These are phyloP conservation scores for Wickerhamiella parazyma DNA, from an alignment of 805 yeast genomes.

Conservation along the genomic window DNA sequence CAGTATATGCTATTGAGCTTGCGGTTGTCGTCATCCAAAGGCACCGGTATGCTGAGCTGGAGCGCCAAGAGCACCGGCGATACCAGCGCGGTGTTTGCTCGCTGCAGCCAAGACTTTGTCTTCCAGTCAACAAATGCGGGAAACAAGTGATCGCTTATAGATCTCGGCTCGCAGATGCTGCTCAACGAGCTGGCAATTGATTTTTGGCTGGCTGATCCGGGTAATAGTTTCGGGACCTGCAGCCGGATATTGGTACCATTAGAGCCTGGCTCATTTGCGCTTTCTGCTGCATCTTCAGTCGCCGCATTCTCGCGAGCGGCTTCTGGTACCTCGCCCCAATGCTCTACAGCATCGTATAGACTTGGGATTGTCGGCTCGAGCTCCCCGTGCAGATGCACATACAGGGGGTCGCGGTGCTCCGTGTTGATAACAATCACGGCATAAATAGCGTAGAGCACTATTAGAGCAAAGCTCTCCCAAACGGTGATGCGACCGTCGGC, in stretches of 20 bases:
- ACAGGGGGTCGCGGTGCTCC: neutral
- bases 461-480: constrained; percentile 45
- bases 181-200: neutral
- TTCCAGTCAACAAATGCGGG: constrained; percentile 22
- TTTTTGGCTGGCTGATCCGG: neutral
- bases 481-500: constrained; percentile 41
- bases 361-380: neutral
- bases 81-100: constrained; percentile 20
- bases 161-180: neutral
- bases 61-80: constrained; percentile 25
- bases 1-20: constrained; percentile 3
- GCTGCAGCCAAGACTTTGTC: constrained; percentile 19
- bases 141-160: constrained; percentile 15
- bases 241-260: neutral
- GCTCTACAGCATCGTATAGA: neutral
- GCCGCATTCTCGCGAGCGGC: no score
- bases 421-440: constrained; percentile 34
- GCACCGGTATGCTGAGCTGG: constrained; percentile 23
- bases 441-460: constrained; percentile 43
- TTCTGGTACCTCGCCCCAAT: neutral
- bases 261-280: neutral
- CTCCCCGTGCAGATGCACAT: constrained; percentile 4
- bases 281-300: no score
- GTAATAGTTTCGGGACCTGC: neutral
- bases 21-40: neutral